These are phyloP conservation scores for Geosmithia putterillii DNA, from an alignment of 2,329 filamentous ascomycete genomes.

Conservation along the genomic window DNA sequence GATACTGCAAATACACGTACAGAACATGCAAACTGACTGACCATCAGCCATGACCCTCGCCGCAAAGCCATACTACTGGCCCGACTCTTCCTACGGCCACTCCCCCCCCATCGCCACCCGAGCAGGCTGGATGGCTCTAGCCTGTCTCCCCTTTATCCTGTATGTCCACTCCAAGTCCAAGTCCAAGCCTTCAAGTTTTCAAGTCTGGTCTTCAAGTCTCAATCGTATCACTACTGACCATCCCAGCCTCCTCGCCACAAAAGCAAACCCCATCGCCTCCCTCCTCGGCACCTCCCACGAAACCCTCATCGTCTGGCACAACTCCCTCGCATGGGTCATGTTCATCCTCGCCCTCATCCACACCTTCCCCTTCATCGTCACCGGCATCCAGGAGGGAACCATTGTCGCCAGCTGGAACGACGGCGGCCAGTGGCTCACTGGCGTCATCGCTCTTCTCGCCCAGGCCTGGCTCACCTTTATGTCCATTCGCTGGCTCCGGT, in stretches of 20 bases:
- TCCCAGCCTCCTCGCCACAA: constrained; percentile 27
- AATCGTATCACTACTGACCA: too few relatives aligned
- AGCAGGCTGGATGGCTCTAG: constrained; percentile 38
- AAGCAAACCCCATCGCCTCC: constrained; percentile 41
- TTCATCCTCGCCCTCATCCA: constrained; percentile 43
- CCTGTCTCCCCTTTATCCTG: constrained; percentile 37
- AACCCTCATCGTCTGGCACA: constrained; percentile 42
- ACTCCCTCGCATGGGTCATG: constrained; percentile 41
- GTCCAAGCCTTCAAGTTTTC: too few relatives aligned
- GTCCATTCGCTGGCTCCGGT: constrained; percentile 38
- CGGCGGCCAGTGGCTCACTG: constrained; percentile 39
- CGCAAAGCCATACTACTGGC: constrained; percentile 44
- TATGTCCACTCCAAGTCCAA: too few relatives aligned
- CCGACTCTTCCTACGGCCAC: constrained; percentile 29
- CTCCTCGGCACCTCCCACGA: constrained; percentile 45
- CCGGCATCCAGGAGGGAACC: constrained; percentile 31
- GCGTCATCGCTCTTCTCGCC: constrained; percentile 37
- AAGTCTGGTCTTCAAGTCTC: too few relatives aligned
- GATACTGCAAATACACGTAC: too few relatives aligned
- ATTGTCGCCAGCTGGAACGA: constrained; percentile 32
- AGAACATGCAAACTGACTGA: too few relatives aligned
- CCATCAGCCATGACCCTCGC: constrained; percentile 28
- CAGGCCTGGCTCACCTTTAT: constrained; percentile 44
- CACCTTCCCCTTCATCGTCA: constrained; percentile 47
- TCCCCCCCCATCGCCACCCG: constrained; percentile 41